Base-by-base conservation (phyloP, 2,329 filamentous ascomycete species). In the Fusarium domesticum region DNA sequence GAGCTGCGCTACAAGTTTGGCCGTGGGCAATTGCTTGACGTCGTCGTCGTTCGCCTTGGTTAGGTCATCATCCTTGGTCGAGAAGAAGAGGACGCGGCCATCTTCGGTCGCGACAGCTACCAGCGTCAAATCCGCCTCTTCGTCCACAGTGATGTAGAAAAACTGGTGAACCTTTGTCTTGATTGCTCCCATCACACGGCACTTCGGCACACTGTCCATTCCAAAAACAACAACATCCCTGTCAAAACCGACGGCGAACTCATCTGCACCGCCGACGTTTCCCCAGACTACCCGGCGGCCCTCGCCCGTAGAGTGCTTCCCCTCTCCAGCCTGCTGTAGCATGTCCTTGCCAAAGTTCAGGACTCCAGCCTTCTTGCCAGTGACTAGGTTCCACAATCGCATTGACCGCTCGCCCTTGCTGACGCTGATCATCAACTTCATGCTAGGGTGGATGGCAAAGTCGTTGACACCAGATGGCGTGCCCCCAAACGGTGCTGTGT, bases 351-450 rank as follows among this genome's bases (percentile, higher is more conserved):
- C 80, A 65, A 97, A 97, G 64, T 88, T 93, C 57, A 98, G 71
- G 40, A 96, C 91, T 20, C 91, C 89, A 1, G 91, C 91, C 71
- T 96, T 96, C 72, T 92, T 95, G 14, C 91, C 93, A 3, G 92
- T 97, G 54, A 97, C 90, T 52, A 98, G 67, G 62, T 98, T 97
- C 93, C 93, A 98, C 53, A 97, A 68, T 53, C 93, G 76, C 87
- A 98, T 95, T 61, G 85, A 89, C 53, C 83, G 84, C 71, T 98
- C 93, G 53, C 90, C 90, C 59, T 85, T 89, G 56, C 89, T 86
- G 7, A 97, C 90, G 57, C 83, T 95, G 48, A 98, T 82, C 88
- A 97, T 96, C 39, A 98, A 74, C 71, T 96, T 97, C 79, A 95
- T 89, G 65, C 88, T 95, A 1, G 93, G 92, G 65, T 98, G 93